These are phyloP conservation scores for Suhomyces taliae DNA, from an alignment of 1,139 yeast genomes.

Conservation along the genomic window DNA sequence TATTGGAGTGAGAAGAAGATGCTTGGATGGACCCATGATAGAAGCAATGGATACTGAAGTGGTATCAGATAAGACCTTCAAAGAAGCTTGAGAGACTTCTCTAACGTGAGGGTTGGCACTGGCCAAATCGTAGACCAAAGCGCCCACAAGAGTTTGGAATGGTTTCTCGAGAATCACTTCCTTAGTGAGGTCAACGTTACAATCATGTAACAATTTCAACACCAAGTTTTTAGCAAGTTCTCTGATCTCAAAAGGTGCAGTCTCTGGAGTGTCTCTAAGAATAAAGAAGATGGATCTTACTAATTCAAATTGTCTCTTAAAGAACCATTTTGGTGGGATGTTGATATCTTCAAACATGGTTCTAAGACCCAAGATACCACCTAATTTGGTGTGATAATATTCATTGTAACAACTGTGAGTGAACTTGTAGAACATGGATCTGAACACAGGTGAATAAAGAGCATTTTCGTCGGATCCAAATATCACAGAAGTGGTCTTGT, in stretches of 20 bases:
- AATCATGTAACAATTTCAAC: conserved; percentile 60
- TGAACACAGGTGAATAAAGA: conserved; percentile 69
- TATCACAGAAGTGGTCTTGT: conserved; percentile 59
- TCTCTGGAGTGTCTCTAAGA: conserved; percentile 84
- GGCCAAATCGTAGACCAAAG: conserved; percentile 87
- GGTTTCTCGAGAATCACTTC: conserved; percentile 66
- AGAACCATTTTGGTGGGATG: conserved; percentile 72
- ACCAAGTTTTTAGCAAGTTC: conserved; percentile 69
- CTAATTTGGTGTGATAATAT: conserved; percentile 78
- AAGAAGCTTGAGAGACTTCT: conserved; percentile 74
- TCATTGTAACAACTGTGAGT: conserved; percentile 93
- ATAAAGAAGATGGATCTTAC: conserved; percentile 87
- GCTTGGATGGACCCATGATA: conserved; percentile 80
- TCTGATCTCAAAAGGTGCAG: conserved; percentile 80
- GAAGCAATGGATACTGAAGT: conserved; percentile 70
- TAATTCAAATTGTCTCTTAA: conserved; percentile 77
- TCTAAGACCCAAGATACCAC: conserved; percentile 83
- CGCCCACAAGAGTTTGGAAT: conserved; percentile 82
- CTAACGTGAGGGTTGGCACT: conserved; percentile 84
- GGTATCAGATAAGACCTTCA: conserved; percentile 66
- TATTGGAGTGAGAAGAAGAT: conserved; percentile 82
- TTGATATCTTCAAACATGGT: conserved; percentile 68
- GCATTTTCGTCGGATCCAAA: conserved; percentile 71
- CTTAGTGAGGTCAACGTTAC: conserved; percentile 59
- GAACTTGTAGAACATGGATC: conserved; percentile 75